A percentile compares a stretch with the other conserved stretches of the same genome.
These are phyloP conservation scores for Miamiensis avidus DNA, from an alignment of 169 alveolate species.

Conservation along the genomic window DNA sequence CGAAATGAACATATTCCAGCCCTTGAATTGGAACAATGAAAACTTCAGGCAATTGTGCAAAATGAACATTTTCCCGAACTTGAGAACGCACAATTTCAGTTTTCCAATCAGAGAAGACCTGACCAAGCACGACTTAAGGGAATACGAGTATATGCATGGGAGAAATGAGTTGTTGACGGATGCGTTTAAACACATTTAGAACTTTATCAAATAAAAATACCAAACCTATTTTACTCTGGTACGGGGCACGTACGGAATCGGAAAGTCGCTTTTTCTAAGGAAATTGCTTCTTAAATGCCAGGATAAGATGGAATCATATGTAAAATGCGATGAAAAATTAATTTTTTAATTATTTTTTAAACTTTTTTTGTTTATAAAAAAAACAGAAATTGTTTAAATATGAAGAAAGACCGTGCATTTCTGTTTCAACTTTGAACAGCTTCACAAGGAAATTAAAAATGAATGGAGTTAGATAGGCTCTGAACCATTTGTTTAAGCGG, in stretches of 20 bases:
- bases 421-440: slow-evolving; percentile 7
- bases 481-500: background rate
- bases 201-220: no score
- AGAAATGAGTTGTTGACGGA: background rate
- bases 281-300: slow-evolving; percentile 9
- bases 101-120: background rate
- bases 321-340: slow-evolving; percentile 25
- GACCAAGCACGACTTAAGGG: background rate
- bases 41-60: no score
- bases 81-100: slow-evolving; percentile 6
- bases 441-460: slow-evolving; percentile 6
- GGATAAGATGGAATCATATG: slow-evolving; percentile 30
- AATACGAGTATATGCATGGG: background rate
- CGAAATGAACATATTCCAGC: background rate
- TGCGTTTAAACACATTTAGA: background rate
- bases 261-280: slow-evolving; percentile 54
- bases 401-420: background rate
- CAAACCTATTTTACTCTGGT: slow-evolving; percentile 6
- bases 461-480: slow-evolving; percentile 21
- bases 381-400: no score
- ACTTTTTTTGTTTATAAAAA: no score
- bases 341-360: background rate
- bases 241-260: slow-evolving; percentile 55
- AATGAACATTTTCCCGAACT: background rate
- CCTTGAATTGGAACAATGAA: no score